phyloP scores from a whole-genome alignment of 208 protist genomes.

The Trypanosoma cruzi region DNA sequence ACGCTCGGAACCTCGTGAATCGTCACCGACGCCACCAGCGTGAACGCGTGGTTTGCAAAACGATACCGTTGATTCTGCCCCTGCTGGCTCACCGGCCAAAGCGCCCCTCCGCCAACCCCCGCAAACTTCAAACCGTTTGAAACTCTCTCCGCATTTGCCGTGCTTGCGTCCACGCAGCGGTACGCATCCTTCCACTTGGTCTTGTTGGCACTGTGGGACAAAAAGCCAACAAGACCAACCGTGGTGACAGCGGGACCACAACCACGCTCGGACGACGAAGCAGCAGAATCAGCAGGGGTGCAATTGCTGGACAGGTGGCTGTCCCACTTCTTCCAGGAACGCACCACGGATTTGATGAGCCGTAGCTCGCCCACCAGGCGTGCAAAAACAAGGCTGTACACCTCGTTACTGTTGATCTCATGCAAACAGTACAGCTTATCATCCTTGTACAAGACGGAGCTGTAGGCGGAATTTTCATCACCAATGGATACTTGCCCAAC shows the following conservation, averaged over 20 bases:
- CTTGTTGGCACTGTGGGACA: too few species aligned
- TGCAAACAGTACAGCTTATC: too few species aligned
- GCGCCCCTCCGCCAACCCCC: conserved; percentile 6
- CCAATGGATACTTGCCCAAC: too few species aligned
- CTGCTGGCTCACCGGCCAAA: conserved; percentile 15
- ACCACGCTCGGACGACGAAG: too few species aligned
- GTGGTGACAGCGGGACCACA: too few species aligned
- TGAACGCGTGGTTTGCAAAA: conserved; percentile 15
- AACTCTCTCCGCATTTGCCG: neutral
- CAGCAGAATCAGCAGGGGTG: neutral
- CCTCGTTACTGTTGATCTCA: too few species aligned
- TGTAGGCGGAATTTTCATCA: too few species aligned
- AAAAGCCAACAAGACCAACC: too few species aligned
- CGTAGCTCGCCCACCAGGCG: conserved; percentile 11
- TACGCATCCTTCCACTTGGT: too few species aligned
- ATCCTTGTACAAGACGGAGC: too few species aligned
- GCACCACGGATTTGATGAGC: conserved; percentile 15
- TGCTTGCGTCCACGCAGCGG: conserved; percentile 5
- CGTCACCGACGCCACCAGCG: conserved; percentile 17
- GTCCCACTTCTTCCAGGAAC: conserved; percentile 5
- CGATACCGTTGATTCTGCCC: conserved; percentile 22
- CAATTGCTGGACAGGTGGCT: conserved; percentile 3
- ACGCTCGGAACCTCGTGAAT: conserved; percentile 1
- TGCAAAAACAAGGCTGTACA: too few species aligned
- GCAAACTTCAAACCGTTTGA: conserved; percentile 2